Evolutionary conservation across 495 filamentous ascomycete genomes (phyloP).

Genomic region (Delitschia confertaspora): DNA sequence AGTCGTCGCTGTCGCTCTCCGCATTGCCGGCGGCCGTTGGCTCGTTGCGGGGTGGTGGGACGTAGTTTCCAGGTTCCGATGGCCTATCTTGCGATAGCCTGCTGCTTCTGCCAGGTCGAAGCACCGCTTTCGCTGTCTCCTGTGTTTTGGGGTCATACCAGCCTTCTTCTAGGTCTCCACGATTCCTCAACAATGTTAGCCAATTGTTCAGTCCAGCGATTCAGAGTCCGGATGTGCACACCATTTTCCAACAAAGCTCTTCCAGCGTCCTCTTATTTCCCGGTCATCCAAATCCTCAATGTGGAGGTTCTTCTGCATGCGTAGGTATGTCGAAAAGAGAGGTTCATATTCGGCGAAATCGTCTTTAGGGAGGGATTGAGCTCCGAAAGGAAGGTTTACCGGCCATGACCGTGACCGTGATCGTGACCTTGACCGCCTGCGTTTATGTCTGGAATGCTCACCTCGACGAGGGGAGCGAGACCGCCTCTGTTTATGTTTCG

Average conservation of each 20-base stretch:
- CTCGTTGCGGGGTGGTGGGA: no score
- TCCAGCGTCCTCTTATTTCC: slow-evolving; percentile 79
- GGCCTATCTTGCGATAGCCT: no score
- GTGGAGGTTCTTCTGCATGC: slow-evolving; percentile 71
- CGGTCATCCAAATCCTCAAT: slow-evolving; percentile 56
- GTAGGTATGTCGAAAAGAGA: slow-evolving; percentile 78
- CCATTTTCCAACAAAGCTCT: slow-evolving; percentile 88
- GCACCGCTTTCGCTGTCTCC: no score
- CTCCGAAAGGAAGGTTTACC: slow-evolving; percentile 53
- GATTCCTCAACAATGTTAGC: slow-evolving; percentile 62
- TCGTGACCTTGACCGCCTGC: slow-evolving; percentile 12
- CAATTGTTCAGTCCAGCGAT: background rate
- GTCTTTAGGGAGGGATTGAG: slow-evolving; percentile 53
- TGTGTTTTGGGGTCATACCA: slow-evolving; percentile 71
- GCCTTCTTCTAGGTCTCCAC: slow-evolving; percentile 79
- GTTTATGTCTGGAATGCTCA: background rate
- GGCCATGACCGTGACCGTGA: slow-evolving; percentile 17
- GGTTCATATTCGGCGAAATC: slow-evolving; percentile 56
- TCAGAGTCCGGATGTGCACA: slow-evolving; percentile 33
- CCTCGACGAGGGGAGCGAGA: slow-evolving; percentile 17
- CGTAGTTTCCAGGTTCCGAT: no score
- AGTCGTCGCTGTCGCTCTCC: slow-evolving; percentile 48
- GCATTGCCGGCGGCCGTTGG: background rate
- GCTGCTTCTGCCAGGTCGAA: background rate
- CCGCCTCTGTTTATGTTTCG: slow-evolving; percentile 5